Evolutionary conservation across 106 monocot species (phyloP), one percentile per base, ranked within the genome.

Genomic region (Acanthochlamys bracteata): DNA sequence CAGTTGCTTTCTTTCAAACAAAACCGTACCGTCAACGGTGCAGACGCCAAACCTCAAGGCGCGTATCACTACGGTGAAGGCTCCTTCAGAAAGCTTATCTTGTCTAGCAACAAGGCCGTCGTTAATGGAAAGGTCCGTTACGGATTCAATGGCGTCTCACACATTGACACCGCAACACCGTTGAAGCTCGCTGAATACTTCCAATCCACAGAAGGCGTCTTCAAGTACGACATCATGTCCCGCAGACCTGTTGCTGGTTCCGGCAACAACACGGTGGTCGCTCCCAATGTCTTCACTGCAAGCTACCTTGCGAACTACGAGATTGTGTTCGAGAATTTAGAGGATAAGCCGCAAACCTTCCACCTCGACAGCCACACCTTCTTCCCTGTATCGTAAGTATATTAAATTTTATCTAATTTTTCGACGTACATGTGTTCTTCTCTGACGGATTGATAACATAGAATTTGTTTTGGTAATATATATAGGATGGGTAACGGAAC

Each of bases 11-110:
- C 10, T 63, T 25, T 27, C 22, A 78, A 42, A 75, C 73, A 77
- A 88, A 33, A 88, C 58, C 57, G 81, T 41, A 84, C 83, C 11
- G 77, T 83, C 9, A 84, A 64, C 40, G 83, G 10, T 1, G 88
- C 88, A 7, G 68, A 83, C 57, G 80, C 80, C 7, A 88, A 88
- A 46, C 88, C 88, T 0, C 88, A 88, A 47, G 84, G 88, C 0
- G 80, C 88, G 4, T 81, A 79, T 66, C 74, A 78, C 42, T 88
- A 84, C 25, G 84, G 88, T 43, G 60, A 39, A 7, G 76, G 83
- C 10, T 22, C 64, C 4, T 43, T 14, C 46, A 52, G 75, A 14
- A 74, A 77, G 41, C 61, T 78, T 7, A 23, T 81, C 10, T 56
- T 88, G 1, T 60, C 64, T 6, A 84, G 39, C 33, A 65, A 73